These are phyloP conservation scores for Oehlia diaphana DNA, from an alignment of 192 early-diverging fungal species.

Conservation along the genomic window DNA sequence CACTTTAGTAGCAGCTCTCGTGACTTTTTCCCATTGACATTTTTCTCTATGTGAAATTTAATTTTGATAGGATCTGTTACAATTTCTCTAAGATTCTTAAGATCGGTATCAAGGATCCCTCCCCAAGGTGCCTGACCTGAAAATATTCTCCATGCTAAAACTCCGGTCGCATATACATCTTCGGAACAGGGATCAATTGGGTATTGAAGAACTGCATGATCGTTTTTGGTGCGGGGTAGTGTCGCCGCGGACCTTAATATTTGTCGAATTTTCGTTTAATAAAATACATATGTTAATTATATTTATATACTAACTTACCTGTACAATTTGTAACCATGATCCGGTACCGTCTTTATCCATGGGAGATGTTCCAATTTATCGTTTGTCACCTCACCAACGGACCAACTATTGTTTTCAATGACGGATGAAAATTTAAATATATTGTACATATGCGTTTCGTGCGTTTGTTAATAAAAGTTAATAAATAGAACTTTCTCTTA, in stretches of 20 bases:
- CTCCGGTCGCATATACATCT: conserved; percentile 58
- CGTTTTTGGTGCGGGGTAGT: conserved; percentile 50
- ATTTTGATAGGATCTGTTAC: conserved; percentile 52
- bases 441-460: not conserved
- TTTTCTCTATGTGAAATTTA: conserved; percentile 46
- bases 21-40: conserved; percentile 44
- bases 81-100: conserved; percentile 52
- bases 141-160: conserved; percentile 62
- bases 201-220: conserved; percentile 40
- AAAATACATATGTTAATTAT: no score
- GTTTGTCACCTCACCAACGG: conserved; percentile 34
- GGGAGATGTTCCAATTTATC: conserved; percentile 50
- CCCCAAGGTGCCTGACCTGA: conserved; percentile 61
- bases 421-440: not conserved
- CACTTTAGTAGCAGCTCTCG: conserved; percentile 48
- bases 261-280: no score
- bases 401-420: conserved; percentile 21
- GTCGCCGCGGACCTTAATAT: conserved; percentile 53
- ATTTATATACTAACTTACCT: conserved; percentile 30
- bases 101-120: conserved; percentile 58
- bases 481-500: conserved; percentile 34
- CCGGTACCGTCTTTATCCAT: conserved; percentile 51
- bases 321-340: conserved; percentile 61
- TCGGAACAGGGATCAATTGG: conserved; percentile 53
- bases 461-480: not conserved